A percentile compares a stretch with the other conserved stretches of the same genome.
Evolutionary conservation across 768 basidiomycete species (phyloP).

Genomic region (Russula foetens): DNA sequence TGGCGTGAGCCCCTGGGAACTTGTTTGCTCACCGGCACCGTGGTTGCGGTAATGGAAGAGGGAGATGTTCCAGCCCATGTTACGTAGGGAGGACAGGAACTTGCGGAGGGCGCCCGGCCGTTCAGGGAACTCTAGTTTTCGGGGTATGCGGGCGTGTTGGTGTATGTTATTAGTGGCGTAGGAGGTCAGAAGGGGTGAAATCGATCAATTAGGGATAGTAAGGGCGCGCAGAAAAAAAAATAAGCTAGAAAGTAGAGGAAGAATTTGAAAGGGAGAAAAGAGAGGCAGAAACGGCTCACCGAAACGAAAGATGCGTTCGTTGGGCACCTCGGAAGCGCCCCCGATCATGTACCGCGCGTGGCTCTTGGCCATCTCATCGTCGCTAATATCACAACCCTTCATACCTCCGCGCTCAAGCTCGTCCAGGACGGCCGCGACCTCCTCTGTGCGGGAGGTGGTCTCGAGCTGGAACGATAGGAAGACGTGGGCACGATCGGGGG

Average conservation of each 20-base stretch:
- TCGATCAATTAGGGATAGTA: neutral
- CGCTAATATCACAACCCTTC: conserved; percentile 83
- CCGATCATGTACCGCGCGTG: conserved; percentile 95
- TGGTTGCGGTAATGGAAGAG: conserved; percentile 98
- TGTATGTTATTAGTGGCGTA: neutral
- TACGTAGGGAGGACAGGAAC: conserved; percentile 75
- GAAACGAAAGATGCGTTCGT: conserved; percentile 90
- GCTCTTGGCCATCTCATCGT: conserved; percentile 92
- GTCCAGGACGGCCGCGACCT: conserved; percentile 56
- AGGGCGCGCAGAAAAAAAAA: neutral
- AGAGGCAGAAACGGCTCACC: conserved; percentile 48
- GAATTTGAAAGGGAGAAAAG: neutral
- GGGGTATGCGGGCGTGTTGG: neutral
- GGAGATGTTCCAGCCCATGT: conserved; percentile 84
- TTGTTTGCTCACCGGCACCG: conserved; percentile 68
- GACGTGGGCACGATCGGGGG: conserved; percentile 66
- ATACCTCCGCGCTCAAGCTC: conserved; percentile 63
- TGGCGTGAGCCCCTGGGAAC: neutral
- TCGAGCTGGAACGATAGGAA: conserved; percentile 87
- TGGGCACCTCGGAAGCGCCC: conserved; percentile 62
- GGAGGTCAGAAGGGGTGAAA: neutral
- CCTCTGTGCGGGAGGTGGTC: conserved; percentile 43
- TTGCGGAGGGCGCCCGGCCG: conserved; percentile 85
- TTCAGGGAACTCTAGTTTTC: conserved; percentile 99
- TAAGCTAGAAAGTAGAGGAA: neutral